phyloP scores from a whole-genome alignment of 768 basidiomycete species.

The Rhizopogon vulgaris region DNA sequence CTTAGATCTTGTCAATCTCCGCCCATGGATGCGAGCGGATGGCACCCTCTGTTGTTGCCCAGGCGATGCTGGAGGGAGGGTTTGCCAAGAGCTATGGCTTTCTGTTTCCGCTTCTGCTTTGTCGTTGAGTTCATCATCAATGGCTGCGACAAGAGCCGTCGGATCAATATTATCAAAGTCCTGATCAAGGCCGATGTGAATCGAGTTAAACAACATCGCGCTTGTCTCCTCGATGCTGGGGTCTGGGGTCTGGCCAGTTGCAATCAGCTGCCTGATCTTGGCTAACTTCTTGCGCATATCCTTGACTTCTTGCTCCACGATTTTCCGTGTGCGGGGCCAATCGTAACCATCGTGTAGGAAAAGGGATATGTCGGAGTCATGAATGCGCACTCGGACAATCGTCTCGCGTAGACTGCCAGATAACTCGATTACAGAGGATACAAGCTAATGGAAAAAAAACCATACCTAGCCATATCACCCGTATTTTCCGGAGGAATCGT shows the following conservation, averaged over 20 bases:
- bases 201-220: constrained; percentile 85
- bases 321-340: constrained; percentile 79
- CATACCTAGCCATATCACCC: constrained; percentile 42
- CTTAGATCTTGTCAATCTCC: constrained; percentile 65
- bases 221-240: constrained; percentile 65
- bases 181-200: constrained; percentile 86
- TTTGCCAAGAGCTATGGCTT: constrained; percentile 83
- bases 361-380: constrained; percentile 57
- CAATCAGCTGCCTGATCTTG: constrained; percentile 88
- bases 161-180: constrained; percentile 72
- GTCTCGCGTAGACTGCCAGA: constrained; percentile 38
- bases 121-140: constrained; percentile 84
- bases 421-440: constrained; percentile 3
- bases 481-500: constrained; percentile 50
- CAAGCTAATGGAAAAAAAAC: constrained; percentile 10
- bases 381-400: constrained; percentile 46
- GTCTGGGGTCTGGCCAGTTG: constrained; percentile 83
- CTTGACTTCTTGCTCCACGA: constrained; percentile 83
- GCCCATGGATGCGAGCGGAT: constrained; percentile 42
- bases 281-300: constrained; percentile 81
- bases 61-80: constrained; percentile 53
- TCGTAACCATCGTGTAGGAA: constrained; percentile 93
- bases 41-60: constrained; percentile 30
- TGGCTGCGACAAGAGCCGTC: constrained; percentile 77
- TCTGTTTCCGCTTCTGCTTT: constrained; percentile 60